Base-by-base conservation (phyloP, 805 yeast genomes). In the Candida railenensis region DNA sequence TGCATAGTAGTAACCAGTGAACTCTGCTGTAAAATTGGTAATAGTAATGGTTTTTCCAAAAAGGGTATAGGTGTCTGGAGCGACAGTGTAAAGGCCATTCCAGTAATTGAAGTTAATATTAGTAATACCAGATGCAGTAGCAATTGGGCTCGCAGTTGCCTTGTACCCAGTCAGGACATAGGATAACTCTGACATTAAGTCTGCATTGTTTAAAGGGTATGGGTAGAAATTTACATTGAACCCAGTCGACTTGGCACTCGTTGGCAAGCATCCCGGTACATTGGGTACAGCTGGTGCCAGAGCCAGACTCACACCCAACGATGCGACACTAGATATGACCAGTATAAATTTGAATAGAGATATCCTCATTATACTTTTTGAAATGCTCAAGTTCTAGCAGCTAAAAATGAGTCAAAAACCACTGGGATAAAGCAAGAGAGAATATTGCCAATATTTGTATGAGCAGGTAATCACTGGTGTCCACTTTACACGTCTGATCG, bases 1-100 rank as follows among this genome's bases (percentile, higher is more conserved):
- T 18, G 71, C 62, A 16, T 32, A 39, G 48, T 46, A 53, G 40
- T 53, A 58, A 38, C 57, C 57, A 3, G 51, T 52, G 41, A 53
- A 37, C 25, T 53, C 58, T 51, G 57, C 43, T 33, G 53, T 48
- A 43, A 34, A 34, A 14, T 34, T 34, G 11, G 58, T 33, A 21
- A 54, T 38, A n/a, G 58, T 51, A 2, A 48, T 36, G 2, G 36
- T 21, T 8, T 19, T 7, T 1, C 51, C 51, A 30, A 30, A 45
- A 25, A 25, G 5, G 5, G 30, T 25, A 7, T 44, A 44, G 5
- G 30, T 25, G 5, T 44, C 46, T 7, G 20, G 9, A 15, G 39
- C 33, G 16, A 47, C 37, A 4, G 3, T 16, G 12, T 18, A 8
- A 9, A 7, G 9, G 4, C 41, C 42, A 2, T 15, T 15, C 4